Evolutionary conservation across 441 rosid genomes (phyloP), one percentile per base, ranked within the genome.

Genomic region (Sinapis alba): DNA sequence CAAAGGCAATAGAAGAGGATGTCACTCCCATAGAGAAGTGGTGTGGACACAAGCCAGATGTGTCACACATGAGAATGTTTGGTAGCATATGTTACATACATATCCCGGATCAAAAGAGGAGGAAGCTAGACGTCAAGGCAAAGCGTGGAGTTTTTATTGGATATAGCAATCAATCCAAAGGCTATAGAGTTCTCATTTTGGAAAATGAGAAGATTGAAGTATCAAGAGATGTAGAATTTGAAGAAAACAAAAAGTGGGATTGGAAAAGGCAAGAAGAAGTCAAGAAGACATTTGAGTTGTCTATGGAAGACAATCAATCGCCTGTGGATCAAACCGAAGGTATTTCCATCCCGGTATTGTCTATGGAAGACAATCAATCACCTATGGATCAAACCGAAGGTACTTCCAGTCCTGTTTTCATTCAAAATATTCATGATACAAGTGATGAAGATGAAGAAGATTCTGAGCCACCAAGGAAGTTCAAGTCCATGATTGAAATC

Each of bases 151-250:
- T 62, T 5, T 9, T 62, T 6, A 5, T 62, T 34, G 66, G 66
- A 7, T 62, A 62, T 34, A 62, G 16, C 47, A 62, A 18, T 36
- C 26, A 62, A 34, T 32, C 66, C 1, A 62, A 62, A 32, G 16
- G 66, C 66, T 62, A 34, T 62, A 62, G 27, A 62, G 2, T 62
- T 62, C 6, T 62, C 10, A 34, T 32, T 1, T 34, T 62, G 16
- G 50, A 62, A 5, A 62, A 62, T 34, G 66, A 34, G 66, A 62
- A 62, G 16, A 11, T 62, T 34, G 62, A 58, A 58, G 20, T 58
- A 6, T 26, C 62, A 27, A 62, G 47, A 34, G 45, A 62, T 62
- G 66, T 62, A 3, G 47, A 30, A 15, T 32, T 62, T 11, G 47
- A 34, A 2, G 66, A 62, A 18, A 16, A 8, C 3, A 32, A 61